Conservation (phyloP, 2,329 filamentous ascomycete genomes). For the Hymenoscyphus salicellus region DNA sequence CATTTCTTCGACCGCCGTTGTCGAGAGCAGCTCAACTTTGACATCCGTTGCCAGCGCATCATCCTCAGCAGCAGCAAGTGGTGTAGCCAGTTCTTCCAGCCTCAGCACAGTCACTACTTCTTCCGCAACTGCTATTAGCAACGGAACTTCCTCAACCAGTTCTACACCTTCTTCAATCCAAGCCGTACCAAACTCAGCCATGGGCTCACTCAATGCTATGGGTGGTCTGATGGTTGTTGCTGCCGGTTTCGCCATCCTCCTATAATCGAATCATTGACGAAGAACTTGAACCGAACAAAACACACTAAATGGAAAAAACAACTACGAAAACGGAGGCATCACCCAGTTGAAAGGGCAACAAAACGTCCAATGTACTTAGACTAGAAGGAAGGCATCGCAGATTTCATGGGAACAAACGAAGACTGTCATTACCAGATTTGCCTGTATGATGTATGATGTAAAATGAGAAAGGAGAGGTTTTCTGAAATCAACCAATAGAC, state of each 20-base stretch:
- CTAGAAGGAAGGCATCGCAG: not conserved
- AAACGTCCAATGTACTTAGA: not conserved
- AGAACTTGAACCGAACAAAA: not conserved
- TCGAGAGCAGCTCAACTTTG: not conserved
- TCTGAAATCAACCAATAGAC: too few relatives aligned
- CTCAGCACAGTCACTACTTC: not conserved
- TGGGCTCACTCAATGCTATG: conserved; percentile 5
- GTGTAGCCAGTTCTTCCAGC: not conserved
- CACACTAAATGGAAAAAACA: too few relatives aligned
- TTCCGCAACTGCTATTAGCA: not conserved
- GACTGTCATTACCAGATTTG: not conserved
- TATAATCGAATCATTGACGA: conserved; percentile 12
- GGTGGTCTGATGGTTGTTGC: conserved; percentile 13
- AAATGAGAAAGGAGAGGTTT: not conserved
- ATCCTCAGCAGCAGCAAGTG: not conserved
- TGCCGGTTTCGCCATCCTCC: conserved; percentile 16
- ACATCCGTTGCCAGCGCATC: too few relatives aligned
- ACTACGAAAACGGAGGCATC: too few relatives aligned
- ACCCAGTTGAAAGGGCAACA: not conserved
- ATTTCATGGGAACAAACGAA: not conserved
- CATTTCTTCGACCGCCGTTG: too few relatives aligned
- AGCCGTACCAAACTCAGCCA: conserved; percentile 2
- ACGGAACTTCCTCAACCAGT: conserved; percentile 2
- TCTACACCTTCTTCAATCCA: conserved; percentile 1
- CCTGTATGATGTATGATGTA: not conserved